Base-by-base conservation (phyloP, 495 filamentous ascomycete species). In the Cryomyces antarcticus region DNA sequence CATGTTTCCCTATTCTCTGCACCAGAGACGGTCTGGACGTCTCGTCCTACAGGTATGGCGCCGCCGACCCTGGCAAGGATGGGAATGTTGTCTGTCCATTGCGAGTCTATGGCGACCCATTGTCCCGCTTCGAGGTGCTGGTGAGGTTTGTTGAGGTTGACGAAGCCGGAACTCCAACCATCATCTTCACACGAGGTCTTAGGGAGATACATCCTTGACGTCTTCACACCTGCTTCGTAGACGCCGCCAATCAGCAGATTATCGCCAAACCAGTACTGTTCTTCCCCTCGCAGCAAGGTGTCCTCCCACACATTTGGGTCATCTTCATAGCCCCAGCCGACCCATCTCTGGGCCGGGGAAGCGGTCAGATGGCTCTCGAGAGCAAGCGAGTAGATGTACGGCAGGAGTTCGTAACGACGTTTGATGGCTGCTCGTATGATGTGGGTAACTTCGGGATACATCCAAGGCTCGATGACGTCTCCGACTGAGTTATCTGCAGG, bases 381-480 rank as follows among this genome's bases (percentile, higher is more conserved):
- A 39, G 68, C 68, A 9, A 73, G 63, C 1, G 70, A 70, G 57
- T 79, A 82, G 29, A 77, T 65, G 54, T 80, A 82, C 1, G 77
- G 77, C 10, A 80, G 64, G 30, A 82, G 63, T 52, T 75, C 72
- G 52, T 82, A 82, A 31, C 77, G 67, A 3, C 76, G 68, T 57
- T 72, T 71, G 57, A 82, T 78, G 7, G 73, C 63, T 34, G 66
- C 62, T 7, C 76, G 72, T 39, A 82, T 58, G 2, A 72, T 50
- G 0, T 67, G 70, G 0, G 69, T 67, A 42, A 73, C 69, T 42
- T 74, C 69, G 0, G 74, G 72, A 51, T 80, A 78, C 73, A 79
- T 78, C 71, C 72, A 80, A 2, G 75, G 76, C 56, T 79, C 76
- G 44, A 80, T 82, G 7, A 82, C 74, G 5, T 78, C 75, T 10